Evolutionary conservation across 495 filamentous ascomycete genomes (phyloP).

Genomic region (Coniosporium apollinis): DNA sequence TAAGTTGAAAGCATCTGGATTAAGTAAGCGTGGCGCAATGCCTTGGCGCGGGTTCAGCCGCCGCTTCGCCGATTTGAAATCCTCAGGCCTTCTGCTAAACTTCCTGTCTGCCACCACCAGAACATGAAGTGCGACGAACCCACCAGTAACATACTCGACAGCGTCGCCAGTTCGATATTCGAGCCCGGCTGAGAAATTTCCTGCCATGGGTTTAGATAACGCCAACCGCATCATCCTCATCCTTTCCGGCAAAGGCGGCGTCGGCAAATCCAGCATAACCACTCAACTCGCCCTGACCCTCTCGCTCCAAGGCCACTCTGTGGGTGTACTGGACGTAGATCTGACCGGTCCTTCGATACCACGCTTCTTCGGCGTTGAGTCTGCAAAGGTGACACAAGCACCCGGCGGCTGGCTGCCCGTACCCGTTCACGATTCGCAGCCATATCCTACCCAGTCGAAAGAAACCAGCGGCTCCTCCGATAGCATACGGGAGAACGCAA

Average conservation of each 20-base stretch:
- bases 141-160: too few relatives aligned
- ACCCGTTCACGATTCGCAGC: slow-evolving; percentile 40
- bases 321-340: slow-evolving; percentile 92
- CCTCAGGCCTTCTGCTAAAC: too few relatives aligned
- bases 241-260: slow-evolving; percentile 93
- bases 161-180: too few relatives aligned
- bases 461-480: slow-evolving; percentile 16
- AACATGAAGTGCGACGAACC: too few relatives aligned
- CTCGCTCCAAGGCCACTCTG: slow-evolving; percentile 62
- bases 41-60: too few relatives aligned
- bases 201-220: slow-evolving; percentile 25
- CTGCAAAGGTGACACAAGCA: slow-evolving; percentile 75
- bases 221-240: slow-evolving; percentile 34
- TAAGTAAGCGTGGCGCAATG: too few relatives aligned
- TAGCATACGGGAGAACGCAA: slow-evolving; percentile 5
- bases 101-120: too few relatives aligned
- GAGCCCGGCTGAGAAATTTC: too few relatives aligned
- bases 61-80: too few relatives aligned
- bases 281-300: slow-evolving; percentile 88
- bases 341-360: slow-evolving; percentile 93
- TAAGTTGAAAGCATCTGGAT: too few relatives aligned
- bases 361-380: slow-evolving; percentile 77
- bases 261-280: slow-evolving; percentile 93
- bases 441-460: slow-evolving; percentile 21
- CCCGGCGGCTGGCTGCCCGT: slow-evolving; percentile 84